Evolutionary conservation across 2,329 filamentous ascomycete genomes (phyloP), one percentile per base, ranked within the genome.

Genomic region (Teratosphaeria nubilosa): DNA sequence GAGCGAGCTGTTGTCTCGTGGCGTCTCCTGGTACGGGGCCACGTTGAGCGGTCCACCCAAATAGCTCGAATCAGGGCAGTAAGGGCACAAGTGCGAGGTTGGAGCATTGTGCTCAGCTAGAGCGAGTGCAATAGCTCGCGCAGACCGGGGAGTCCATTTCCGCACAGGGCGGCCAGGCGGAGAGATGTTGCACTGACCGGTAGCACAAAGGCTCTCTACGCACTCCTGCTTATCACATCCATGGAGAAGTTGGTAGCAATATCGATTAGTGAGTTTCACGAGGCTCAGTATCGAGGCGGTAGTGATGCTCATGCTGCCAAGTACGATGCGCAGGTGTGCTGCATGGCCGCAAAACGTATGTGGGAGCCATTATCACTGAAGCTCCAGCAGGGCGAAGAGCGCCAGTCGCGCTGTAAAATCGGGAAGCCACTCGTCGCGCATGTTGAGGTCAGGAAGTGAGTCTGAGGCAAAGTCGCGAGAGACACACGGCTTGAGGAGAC

Each of bases 121-220:
- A 65, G 87, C 86, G 51, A 89, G 80, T 5, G 91, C 91, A 53
- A 95, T 75, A 0, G 87, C 88, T 64, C 90, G 82, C 3, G 90
- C 90, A 66, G 89, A 95, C 30, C 89, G 83, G 11, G 86, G 80
- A 57, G 86, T 95, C 69, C 91, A 94, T 69, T 84, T 81, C 59
- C 90, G 85, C 63, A 90, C 80, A 2, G 90, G 88, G 0, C 80
- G 22, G 3, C 56, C 80, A 62, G 82, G 82, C 30, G 82, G 80
- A 48, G 55, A 62, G 24, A 84, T 75, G 61, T 87, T 82, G 69
- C 81, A 85, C 51, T 87, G 82, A 66, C 83, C 90, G 58, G 86
- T 90, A 68, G 90, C 86, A 75, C 91, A 96, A 16, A 88, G 89
- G 10, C 87, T 73, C 1, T 85, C 90, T 24, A 76, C 77, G 72